These are phyloP conservation scores for Ilex asprella DNA, from an alignment of 257 asterid species.

Conservation along the genomic window DNA sequence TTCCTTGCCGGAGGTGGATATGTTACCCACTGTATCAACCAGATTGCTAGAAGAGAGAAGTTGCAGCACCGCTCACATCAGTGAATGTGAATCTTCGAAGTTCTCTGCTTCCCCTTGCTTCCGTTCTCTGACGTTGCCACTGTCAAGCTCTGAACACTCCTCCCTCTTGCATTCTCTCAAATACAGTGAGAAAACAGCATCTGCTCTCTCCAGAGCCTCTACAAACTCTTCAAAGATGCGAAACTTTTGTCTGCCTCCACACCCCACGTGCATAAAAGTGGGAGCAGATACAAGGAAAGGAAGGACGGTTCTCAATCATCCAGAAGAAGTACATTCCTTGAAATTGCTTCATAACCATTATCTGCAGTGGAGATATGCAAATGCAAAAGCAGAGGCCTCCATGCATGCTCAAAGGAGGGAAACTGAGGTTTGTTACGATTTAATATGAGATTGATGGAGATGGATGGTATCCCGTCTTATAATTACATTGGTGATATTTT, in stretches of 20 bases:
- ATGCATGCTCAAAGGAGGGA: conserved; percentile 39
- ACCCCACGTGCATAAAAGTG: conserved; percentile 42
- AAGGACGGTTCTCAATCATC: conserved; percentile 33
- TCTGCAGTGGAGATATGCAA: conserved; percentile 62
- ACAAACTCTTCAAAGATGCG: conserved; percentile 18
- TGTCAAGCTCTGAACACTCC: conserved; percentile 8
- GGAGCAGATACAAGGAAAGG: conserved; percentile 50
- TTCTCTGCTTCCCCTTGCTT: conserved; percentile 21
- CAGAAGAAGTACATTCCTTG: conserved; percentile 60
- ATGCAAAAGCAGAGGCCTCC: conserved; percentile 64
- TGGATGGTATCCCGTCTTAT: background rate
- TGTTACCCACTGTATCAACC: background rate
- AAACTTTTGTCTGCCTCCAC: conserved; percentile 55
- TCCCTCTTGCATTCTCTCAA: conserved; percentile 14
- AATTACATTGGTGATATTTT: background rate
- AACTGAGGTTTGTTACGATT: conserved; percentile 40
- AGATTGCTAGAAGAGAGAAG: conserved; percentile 41
- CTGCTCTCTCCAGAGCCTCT: conserved; percentile 24
- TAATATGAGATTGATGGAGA: background rate
- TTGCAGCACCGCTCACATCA: conserved; percentile 12
- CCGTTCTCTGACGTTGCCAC: conserved; percentile 50
- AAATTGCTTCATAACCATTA: conserved; percentile 52
- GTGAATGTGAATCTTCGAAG: conserved; percentile 28
- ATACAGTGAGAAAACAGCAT: conserved; percentile 11
- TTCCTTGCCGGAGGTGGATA: conserved; percentile 51